These are phyloP conservation scores for Coix lacrymajobi DNA, from an alignment of 176 grass and related monocot species.

Conservation along the genomic window DNA sequence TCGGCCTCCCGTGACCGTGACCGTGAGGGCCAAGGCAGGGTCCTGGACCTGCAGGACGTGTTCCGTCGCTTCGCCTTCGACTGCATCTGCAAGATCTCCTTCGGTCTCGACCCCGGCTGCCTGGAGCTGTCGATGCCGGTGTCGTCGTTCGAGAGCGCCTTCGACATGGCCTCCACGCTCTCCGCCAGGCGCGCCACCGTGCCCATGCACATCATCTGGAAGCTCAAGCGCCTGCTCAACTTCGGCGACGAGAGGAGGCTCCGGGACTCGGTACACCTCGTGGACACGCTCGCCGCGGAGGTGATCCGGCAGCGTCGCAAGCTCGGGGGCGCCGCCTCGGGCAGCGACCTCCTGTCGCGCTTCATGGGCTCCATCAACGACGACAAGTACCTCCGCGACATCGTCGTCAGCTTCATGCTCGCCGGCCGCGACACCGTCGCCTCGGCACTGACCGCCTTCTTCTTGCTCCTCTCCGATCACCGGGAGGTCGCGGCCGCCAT, in stretches of 20 bases:
- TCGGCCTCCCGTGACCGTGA: slow-evolving; percentile 3
- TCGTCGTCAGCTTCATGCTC: slow-evolving; percentile 81
- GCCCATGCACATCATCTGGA: slow-evolving; percentile 52
- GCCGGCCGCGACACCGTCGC: slow-evolving; percentile 78
- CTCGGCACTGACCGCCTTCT: slow-evolving; percentile 75
- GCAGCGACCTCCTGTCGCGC: slow-evolving; percentile 66
- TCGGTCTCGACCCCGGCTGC: slow-evolving; percentile 60
- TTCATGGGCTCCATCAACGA: slow-evolving; percentile 61
- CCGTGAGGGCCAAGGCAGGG: not conserved
- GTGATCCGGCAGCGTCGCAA: slow-evolving; percentile 68
- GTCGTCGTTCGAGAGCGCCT: slow-evolving; percentile 47
- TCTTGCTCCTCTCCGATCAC: slow-evolving; percentile 63
- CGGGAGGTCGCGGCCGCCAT: slow-evolving; percentile 43
- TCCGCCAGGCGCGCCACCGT: slow-evolving; percentile 53
- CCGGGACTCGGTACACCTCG: slow-evolving; percentile 38
- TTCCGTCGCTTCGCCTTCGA: slow-evolving; percentile 80
- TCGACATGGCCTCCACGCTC: slow-evolving; percentile 65
- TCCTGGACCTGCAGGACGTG: slow-evolving; percentile 75
- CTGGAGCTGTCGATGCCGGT: slow-evolving; percentile 61
- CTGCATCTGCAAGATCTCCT: slow-evolving; percentile 80
- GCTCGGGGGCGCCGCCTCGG: slow-evolving; percentile 39
- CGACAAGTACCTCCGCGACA: slow-evolving; percentile 77
- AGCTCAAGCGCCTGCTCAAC: slow-evolving; percentile 62
- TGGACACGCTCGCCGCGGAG: slow-evolving; percentile 60
- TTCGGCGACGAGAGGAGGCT: slow-evolving; percentile 55